Base-by-base conservation (phyloP, 164 flowering plant genomes). In the Buxus sempervirens region DNA sequence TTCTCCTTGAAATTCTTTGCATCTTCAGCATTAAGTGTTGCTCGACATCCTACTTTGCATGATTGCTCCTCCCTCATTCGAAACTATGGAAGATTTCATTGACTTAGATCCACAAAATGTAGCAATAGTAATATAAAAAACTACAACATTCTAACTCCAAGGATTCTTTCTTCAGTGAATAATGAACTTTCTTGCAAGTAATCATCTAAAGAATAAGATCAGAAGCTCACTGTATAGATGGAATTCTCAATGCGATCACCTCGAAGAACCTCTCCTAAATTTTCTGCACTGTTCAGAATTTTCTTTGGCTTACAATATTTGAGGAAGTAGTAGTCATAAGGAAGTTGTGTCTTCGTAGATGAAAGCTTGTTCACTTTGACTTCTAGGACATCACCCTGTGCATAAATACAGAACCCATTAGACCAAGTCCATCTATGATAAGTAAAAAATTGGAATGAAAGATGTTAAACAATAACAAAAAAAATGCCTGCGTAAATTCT, bases 181-280 rank as follows among this genome's bases (percentile, higher is more conserved):
- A 21, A 58, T 41, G n/a, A 1, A 23, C 59, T 69, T 63, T 32
- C 27, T 45, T 45, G 32, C 51, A 57, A 38, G 1, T 54, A 27
- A 60, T 59, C 27, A 13, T 21, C 6, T 2, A n/a, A 32, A 26
- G 53, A 53, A 3, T 18, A 21, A 48, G 42, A 48, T 14, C 25
- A 67, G 56, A 65, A 27, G 28, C 85, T 77, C 65, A 86, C 90
- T 20, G 71, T 72, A 62, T 82, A 86, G 54, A 81, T 73, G 45
- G 90, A 86, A 63, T 86, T 86, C 80, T 86, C 90, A 58, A 86
- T 86, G 32, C 90, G 86, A 58, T 84, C 90, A 77, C 90, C 90
- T 38, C 90, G 86, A 75, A 86, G 88, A 27, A 85, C 89, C 74
- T 85, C 90, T 60, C 90, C 90, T 60, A 86, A 69, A 67, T 86